Conservation (phyloP, 257 asterid genomes). For the Solanum gracilifrons region DNA sequence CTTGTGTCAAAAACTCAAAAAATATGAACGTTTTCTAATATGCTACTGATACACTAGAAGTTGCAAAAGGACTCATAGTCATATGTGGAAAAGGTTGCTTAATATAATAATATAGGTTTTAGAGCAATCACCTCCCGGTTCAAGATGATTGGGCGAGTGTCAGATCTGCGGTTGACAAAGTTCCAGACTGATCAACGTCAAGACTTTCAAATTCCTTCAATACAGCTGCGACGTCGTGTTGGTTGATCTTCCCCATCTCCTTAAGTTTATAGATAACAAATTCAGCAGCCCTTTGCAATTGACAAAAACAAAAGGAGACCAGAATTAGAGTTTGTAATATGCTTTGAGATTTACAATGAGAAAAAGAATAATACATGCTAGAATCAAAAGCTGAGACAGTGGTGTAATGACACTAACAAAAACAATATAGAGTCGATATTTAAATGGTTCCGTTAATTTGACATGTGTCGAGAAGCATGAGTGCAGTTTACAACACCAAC, state of each 20-base stretch:
- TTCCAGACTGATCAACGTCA: constrained; percentile 92
- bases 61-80: background rate
- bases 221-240: constrained; percentile 50
- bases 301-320: background rate
- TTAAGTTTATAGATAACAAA: constrained; percentile 64
- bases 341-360: background rate
- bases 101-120: background rate
- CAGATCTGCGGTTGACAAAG: constrained; percentile 53
- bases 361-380: background rate
- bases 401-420: background rate
- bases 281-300: constrained; percentile 57
- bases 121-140: constrained; percentile 6
- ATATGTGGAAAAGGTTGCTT: background rate
- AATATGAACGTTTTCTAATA: background rate
- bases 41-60: background rate
- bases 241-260: constrained; percentile 87
- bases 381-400: background rate
- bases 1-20: background rate
- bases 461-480: background rate
- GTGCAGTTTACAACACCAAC: background rate
- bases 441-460: background rate
- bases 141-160: constrained; percentile 44
- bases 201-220: constrained; percentile 60
- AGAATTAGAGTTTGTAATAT: background rate
- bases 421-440: background rate